Conservation (phyloP, 1,284 basidiomycete genomes). For the Porogramme epimiltina region DNA sequence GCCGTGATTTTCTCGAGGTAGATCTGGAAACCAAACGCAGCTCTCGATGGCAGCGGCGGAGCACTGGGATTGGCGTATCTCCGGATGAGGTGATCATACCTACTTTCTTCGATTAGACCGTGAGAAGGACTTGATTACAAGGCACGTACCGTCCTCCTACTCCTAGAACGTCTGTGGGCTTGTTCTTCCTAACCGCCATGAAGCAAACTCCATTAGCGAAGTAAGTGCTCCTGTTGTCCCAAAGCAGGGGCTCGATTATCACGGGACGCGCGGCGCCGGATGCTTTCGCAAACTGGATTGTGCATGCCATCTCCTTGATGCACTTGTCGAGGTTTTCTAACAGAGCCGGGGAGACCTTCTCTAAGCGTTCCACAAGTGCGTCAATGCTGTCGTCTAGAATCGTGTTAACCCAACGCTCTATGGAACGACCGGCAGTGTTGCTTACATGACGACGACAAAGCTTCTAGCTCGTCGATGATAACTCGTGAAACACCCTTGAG, state of each 20-base stretch:
- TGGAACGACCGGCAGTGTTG: not conserved
- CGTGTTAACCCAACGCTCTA: not conserved
- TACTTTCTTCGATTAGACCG: conserved; percentile 28
- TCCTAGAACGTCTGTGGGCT: conserved; percentile 74
- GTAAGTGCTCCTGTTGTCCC: conserved; percentile 58
- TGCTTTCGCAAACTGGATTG: conserved; percentile 60
- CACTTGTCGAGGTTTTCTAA: conserved; percentile 47
- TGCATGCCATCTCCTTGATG: conserved; percentile 64
- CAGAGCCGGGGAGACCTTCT: conserved; percentile 60
- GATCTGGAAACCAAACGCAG: conserved; percentile 78
- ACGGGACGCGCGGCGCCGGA: conserved; percentile 67
- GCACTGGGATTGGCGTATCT: conserved; percentile 58
- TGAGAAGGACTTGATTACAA: not conserved
- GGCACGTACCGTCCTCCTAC: conserved; percentile 71
- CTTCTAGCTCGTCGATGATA: conserved; percentile 70
- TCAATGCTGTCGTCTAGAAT: conserved; percentile 63
- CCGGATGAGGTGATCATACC: conserved; percentile 76
- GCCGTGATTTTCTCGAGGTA: conserved; percentile 79
- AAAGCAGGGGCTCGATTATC: conserved; percentile 73
- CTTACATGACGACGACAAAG: conserved; percentile 60
- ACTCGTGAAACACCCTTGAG: conserved; percentile 67
- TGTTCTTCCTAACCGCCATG: conserved; percentile 70
- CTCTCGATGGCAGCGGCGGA: conserved; percentile 51
- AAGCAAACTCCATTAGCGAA: conserved; percentile 79
- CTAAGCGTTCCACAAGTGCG: conserved; percentile 53